Evolutionary conservation across 768 basidiomycete genomes (phyloP), one percentile per base, ranked within the genome.

Genomic region (Mycena indigotica): DNA sequence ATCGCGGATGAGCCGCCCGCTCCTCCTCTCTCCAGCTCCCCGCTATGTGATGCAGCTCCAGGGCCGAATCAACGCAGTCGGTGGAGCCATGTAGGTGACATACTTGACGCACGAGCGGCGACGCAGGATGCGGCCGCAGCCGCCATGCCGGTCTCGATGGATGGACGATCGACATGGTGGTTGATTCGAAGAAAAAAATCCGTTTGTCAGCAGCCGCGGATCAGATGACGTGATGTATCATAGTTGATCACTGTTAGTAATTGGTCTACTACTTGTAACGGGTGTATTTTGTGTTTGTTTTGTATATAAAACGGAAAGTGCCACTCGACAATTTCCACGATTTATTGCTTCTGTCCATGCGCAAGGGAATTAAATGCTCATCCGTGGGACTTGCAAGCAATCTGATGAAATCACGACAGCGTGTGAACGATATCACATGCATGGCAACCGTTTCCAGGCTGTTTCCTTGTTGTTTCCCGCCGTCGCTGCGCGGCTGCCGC

Each of bases 71-170:
- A n/a, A 49, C 50, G 12, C 30, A 25, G 44, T 55, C 52, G 16
- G 28, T 21, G 1, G 17, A 21, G 4, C 51, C 50, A n/a, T 61
- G 60, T 5, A 12, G 16, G 17, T 25, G 5, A 28, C 60, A 61
- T n/a, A 19, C 5, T 1, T n/a, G 35, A 4, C 19, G 25, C 4
- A 32, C 52, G 23, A 57, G 40, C 15, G 28, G 51, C 2, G 60
- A 61, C 1, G 55, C 56, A 23, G 60, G 60, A 28, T 61, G 60
- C 15, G 53, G 38, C 17, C 60, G 52, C 16, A 61, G 24, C 5
- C 60, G 15, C 55, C 55, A 61, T 2, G 8, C 4, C 3, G 60
- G 55, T 28, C 57, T 53, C 2, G 19, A 3, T 0, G 55, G 60
- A 28, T 56, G 55, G 15, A 56, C 55, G 23, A 61, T 5, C 15